These are phyloP conservation scores for Zasmidium citrigriseum DNA, from an alignment of 2,329 filamentous ascomycete genomes.

Conservation along the genomic window DNA sequence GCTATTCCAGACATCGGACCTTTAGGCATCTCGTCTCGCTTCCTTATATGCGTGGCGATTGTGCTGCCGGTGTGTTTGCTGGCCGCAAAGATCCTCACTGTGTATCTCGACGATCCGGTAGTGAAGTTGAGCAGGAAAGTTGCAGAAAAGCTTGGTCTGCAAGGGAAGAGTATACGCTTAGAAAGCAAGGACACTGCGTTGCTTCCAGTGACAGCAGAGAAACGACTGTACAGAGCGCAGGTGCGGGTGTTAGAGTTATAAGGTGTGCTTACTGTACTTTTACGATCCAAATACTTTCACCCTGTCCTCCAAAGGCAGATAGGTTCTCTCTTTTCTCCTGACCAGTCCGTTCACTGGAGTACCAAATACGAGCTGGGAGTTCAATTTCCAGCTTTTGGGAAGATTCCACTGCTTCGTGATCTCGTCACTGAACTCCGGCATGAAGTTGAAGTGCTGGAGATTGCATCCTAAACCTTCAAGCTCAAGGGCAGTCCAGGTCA, in stretches of 20 bases:
- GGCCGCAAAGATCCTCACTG: constrained; percentile 59
- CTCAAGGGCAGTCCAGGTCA: constrained; percentile 32
- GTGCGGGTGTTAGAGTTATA: too few relatives aligned
- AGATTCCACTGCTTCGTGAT: constrained; percentile 60
- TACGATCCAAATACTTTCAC: too few relatives aligned
- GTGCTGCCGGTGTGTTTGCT: constrained; percentile 56
- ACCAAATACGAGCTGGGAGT: constrained; percentile 79
- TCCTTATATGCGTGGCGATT: constrained; percentile 57
- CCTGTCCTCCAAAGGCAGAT: too few relatives aligned
- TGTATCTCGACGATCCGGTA: constrained; percentile 56
- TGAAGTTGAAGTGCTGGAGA: constrained; percentile 34
- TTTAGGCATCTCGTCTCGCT: constrained; percentile 56
- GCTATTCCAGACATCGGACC: constrained; percentile 55
- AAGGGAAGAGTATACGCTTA: too few relatives aligned
- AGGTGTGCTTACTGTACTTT: too few relatives aligned
- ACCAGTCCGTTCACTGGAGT: too few relatives aligned
- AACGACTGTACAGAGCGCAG: too few relatives aligned
- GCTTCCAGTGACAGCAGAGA: too few relatives aligned
- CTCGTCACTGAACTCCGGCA: constrained; percentile 22
- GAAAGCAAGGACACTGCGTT: too few relatives aligned
- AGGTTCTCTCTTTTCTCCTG: too few relatives aligned
- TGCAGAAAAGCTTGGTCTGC: constrained; percentile 39
- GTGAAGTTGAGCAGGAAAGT: constrained; percentile 60
- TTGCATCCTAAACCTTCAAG: constrained; percentile 33
- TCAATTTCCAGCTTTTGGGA: constrained; percentile 70